Evolutionary conservation across 2,329 filamentous ascomycete genomes (phyloP).

Genomic region (Colletotrichum lentis): DNA sequence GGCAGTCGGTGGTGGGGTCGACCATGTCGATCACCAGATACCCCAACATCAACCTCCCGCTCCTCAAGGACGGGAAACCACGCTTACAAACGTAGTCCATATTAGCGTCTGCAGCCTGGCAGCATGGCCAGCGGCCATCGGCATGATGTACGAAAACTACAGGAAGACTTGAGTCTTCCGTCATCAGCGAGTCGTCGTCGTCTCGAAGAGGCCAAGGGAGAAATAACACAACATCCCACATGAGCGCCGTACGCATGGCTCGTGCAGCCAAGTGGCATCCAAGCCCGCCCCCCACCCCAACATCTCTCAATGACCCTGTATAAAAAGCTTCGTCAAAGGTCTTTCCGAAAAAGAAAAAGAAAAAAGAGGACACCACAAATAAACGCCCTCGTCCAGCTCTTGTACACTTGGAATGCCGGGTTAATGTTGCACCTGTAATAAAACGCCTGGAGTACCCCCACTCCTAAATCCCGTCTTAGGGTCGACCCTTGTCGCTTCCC

Average conservation of each 20-base stretch:
- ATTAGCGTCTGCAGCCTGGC: conserved; percentile 20
- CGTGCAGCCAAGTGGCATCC: conserved; percentile 22
- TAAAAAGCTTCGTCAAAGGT: conserved; percentile 17
- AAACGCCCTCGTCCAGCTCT: conserved; percentile 37
- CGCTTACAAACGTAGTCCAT: conserved; percentile 1
- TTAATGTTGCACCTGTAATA: conserved; percentile 28
- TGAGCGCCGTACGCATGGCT: conserved; percentile 9
- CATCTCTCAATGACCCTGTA: conserved; percentile 17
- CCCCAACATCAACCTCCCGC: background rate
- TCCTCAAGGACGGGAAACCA: background rate
- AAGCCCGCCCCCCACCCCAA: background rate
- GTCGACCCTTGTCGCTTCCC: background rate
- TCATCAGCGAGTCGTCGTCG: conserved; percentile 23
- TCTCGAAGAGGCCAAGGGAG: conserved; percentile 15
- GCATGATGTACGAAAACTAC: conserved; percentile 25
- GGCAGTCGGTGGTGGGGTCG: background rate
- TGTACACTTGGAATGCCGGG: conserved; percentile 29
- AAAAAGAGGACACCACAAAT: conserved; percentile 14
- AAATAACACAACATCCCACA: conserved; percentile 12
- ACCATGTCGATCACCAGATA: background rate
- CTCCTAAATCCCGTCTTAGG: conserved; percentile 11
- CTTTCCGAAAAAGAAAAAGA: conserved; percentile 10
- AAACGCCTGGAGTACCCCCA: conserved; percentile 29
- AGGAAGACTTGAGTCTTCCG: conserved; percentile 6
- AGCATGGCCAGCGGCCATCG: conserved; percentile 21